phyloP scores from a whole-genome alignment of 2,329 filamentous ascomycete species.

The Epichloe aotearoae region DNA sequence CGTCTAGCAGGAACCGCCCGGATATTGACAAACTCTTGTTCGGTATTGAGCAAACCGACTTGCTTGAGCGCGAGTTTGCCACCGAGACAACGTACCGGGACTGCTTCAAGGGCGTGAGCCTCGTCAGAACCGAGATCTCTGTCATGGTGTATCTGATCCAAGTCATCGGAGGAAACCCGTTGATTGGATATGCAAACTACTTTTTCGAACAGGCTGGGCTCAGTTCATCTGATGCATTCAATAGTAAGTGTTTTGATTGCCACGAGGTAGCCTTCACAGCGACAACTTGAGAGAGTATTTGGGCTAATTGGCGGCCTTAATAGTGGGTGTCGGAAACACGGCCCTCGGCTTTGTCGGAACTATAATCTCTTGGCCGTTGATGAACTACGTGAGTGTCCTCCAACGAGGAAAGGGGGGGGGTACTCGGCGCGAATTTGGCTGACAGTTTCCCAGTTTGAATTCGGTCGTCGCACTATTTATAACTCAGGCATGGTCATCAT shows the following conservation, averaged over 20 bases:
- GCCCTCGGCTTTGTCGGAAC: slow-evolving; percentile 28
- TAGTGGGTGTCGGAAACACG: slow-evolving; percentile 23
- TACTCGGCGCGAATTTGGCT: not conserved
- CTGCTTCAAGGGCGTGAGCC: slow-evolving; percentile 34
- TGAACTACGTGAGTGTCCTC: slow-evolving; percentile 16
- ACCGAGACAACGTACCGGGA: slow-evolving; percentile 36
- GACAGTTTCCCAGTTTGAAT: slow-evolving; percentile 7
- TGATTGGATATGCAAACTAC: slow-evolving; percentile 47
- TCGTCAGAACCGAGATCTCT: slow-evolving; percentile 41
- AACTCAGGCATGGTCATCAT: slow-evolving; percentile 12
- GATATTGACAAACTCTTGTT: slow-evolving; percentile 29
- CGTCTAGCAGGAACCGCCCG: slow-evolving; percentile 17
- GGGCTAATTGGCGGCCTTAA: not conserved
- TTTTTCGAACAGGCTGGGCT: slow-evolving; percentile 22
- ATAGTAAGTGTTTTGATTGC: slow-evolving; percentile 6
- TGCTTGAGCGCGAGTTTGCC: slow-evolving; percentile 37
- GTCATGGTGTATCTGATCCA: slow-evolving; percentile 52
- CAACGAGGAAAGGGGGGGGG: not conserved
- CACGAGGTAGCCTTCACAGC: not conserved
- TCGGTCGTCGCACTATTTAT: slow-evolving; percentile 29
- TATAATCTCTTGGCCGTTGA: slow-evolving; percentile 26
- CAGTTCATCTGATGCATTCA: slow-evolving; percentile 11
- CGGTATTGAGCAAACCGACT: slow-evolving; percentile 45
- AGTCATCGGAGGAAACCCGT: slow-evolving; percentile 49
- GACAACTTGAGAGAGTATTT: not conserved